phyloP scores from a whole-genome alignment of 805 yeast species.

The Wickerhamiella siamensis region DNA sequence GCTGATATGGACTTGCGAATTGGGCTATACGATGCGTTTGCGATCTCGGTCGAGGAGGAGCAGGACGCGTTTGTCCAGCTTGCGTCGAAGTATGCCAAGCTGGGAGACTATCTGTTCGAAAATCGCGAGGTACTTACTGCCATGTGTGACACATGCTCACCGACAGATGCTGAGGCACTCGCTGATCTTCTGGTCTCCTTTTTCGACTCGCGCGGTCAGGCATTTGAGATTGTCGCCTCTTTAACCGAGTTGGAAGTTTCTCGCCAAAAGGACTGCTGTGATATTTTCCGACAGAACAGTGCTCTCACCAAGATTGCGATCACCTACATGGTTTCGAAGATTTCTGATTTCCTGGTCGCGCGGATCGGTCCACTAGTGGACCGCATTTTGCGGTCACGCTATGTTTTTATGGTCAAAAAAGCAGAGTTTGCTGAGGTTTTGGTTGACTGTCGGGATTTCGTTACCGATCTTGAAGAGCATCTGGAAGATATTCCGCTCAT shows the following conservation, averaged over 20 bases:
- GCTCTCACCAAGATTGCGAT: conserved; percentile 1
- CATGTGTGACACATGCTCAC: conserved; percentile 6
- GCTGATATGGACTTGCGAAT: conserved; percentile 1
- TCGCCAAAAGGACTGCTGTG: not conserved
- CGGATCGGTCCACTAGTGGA: conserved; percentile 1
- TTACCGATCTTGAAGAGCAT: not conserved
- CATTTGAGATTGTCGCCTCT: not conserved
- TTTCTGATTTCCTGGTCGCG: not conserved
- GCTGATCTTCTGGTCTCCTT: not conserved
- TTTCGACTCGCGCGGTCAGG: conserved; percentile 1
- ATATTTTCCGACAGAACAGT: conserved; percentile 3
- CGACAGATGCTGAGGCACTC: conserved; percentile 3
- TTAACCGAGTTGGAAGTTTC: conserved; percentile 1
- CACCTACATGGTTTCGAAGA: not conserved
- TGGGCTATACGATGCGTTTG: conserved; percentile 2
- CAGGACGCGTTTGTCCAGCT: conserved; percentile 25
- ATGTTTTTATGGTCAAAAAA: not conserved
- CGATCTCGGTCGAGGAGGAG: not conserved
- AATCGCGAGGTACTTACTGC: not conserved
- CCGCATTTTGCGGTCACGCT: not conserved
- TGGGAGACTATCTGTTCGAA: conserved; percentile 1
- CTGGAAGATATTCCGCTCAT: not conserved
- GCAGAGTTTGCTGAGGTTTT: not conserved
- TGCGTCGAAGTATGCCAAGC: conserved; percentile 25
- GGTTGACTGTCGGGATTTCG: not conserved